Evolutionary conservation across 129 eudicot species (phyloP), one percentile per base, ranked within the genome.

Genomic region (Flaveria sonorensis): DNA sequence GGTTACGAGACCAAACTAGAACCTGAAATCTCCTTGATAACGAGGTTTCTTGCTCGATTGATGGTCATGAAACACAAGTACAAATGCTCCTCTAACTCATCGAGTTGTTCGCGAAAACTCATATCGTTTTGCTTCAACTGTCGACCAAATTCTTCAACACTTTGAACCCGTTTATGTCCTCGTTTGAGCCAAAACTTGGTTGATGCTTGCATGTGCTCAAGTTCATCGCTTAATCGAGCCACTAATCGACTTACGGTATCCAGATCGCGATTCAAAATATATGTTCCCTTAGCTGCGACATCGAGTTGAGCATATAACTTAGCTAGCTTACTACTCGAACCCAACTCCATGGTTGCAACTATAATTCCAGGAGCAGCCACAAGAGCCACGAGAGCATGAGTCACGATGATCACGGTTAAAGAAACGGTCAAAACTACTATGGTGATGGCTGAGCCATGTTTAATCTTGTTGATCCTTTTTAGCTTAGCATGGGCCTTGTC

Each of bases 31-130:
- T 89, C 92, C 68, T 87, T 89, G 28, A 84, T 43, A 46, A 89
- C 96, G 36, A 87, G 92, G 72, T 89, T 87, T 79, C 96, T 87
- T 26, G 97, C 89, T 78, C 96, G 85, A 71, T 92, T 89, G 53
- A 92, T 84, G 57, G 92, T 92, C 92, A 92, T 92, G 82, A 92
- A 89, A 71, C 97, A 87, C 39, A 92, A 71, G 70, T 89, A 89
- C 83, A 92, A 65, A 77, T 89, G 97, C 73, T 92, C 96, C 88
- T 92, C 97, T 42, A 92, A 70, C 83, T 92, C 97, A 75, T 92
- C 97, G 30, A 92, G 87, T 63, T 89, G 96, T 77, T 86, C 87
- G 52, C 87, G 69, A 55, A 89, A 92, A 86, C 81, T 83, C 6
- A 56, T 45, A 64, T 89, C 90, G n/a, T 82, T 81, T 74, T 81